Evolutionary conservation across 75 land plant species (phyloP).

Genomic region (Gnetum montanum): DNA sequence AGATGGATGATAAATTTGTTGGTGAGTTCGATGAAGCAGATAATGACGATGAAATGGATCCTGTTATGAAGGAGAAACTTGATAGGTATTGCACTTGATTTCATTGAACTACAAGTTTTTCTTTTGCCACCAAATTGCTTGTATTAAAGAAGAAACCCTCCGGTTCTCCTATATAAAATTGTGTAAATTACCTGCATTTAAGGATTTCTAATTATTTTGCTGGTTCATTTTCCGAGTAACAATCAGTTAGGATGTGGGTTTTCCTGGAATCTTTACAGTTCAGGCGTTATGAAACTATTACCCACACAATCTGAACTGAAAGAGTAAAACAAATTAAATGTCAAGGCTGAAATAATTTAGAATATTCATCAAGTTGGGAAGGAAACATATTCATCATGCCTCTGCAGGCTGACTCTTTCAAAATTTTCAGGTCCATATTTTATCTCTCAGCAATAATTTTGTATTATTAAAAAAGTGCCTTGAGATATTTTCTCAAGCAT

Average conservation of each 20-base stretch:
- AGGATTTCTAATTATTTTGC: neutral
- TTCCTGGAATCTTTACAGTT: neutral
- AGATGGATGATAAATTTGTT: constrained; percentile 19
- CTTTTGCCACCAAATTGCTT: neutral
- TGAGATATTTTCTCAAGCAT: no score
- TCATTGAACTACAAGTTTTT: neutral
- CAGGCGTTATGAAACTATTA: no score
- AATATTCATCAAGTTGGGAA: no score
- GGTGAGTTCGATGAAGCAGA: constrained; percentile 37
- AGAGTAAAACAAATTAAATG: no score
- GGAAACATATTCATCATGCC: no score
- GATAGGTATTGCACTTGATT: constrained; percentile 41
- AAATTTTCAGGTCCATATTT: no score
- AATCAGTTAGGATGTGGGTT: neutral
- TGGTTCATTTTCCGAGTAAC: neutral
- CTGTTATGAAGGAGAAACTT: constrained; percentile 46
- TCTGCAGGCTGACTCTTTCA: no score
- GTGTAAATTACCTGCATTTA: neutral
- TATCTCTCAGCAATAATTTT: no score
- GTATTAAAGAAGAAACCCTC: no score
- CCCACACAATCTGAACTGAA: no score
- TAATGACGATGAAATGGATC: constrained; percentile 58
- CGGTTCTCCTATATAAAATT: neutral
- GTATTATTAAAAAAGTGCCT: no score
- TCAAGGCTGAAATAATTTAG: no score